phyloP scores from a whole-genome alignment of 768 basidiomycete genomes.

The Cantharellus cinnabarinus region DNA sequence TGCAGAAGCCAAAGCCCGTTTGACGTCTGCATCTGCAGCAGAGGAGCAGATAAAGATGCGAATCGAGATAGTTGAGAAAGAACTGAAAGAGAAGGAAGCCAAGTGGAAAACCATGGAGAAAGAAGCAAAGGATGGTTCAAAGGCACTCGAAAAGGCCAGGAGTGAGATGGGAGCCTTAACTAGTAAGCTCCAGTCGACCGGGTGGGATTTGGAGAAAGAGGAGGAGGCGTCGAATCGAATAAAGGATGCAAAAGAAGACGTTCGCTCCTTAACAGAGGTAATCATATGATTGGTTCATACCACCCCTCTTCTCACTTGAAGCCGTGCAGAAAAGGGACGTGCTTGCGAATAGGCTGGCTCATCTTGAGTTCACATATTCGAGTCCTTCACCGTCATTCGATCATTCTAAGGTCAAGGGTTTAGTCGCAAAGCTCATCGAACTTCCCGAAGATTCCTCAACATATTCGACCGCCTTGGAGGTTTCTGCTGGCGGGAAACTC shows the following conservation, averaged over 20 bases:
- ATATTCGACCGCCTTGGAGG: constrained; percentile 79
- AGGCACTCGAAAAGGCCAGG: constrained; percentile 34
- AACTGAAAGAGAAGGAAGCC: constrained; percentile 53
- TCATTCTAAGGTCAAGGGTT: constrained; percentile 68
- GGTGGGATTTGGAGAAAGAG: constrained; percentile 65
- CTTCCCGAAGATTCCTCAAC: constrained; percentile 48
- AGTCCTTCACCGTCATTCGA: constrained; percentile 66
- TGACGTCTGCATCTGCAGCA: constrained; percentile 61
- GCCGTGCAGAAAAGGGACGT: constrained; percentile 40
- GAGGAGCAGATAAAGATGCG: constrained; percentile 65
- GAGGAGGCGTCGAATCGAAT: constrained; percentile 28
- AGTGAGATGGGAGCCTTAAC: constrained; percentile 36
- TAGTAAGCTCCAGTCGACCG: constrained; percentile 33
- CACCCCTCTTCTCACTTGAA: background rate
- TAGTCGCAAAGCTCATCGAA: constrained; percentile 73
- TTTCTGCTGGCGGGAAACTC: constrained; percentile 72
- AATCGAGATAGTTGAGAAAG: constrained; percentile 57
- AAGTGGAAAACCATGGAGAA: constrained; percentile 68
- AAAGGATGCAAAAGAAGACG: constrained; percentile 33
- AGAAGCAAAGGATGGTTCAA: constrained; percentile 59
- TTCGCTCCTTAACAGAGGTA: constrained; percentile 45
- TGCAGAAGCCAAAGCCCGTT: constrained; percentile 55
- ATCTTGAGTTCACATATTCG: constrained; percentile 67
- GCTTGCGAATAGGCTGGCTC: constrained; percentile 42
- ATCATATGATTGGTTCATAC: constrained; percentile 3